These are phyloP conservation scores for Oryza officinalis DNA, from an alignment of 176 grass and related monocot genomes.

Conservation along the genomic window DNA sequence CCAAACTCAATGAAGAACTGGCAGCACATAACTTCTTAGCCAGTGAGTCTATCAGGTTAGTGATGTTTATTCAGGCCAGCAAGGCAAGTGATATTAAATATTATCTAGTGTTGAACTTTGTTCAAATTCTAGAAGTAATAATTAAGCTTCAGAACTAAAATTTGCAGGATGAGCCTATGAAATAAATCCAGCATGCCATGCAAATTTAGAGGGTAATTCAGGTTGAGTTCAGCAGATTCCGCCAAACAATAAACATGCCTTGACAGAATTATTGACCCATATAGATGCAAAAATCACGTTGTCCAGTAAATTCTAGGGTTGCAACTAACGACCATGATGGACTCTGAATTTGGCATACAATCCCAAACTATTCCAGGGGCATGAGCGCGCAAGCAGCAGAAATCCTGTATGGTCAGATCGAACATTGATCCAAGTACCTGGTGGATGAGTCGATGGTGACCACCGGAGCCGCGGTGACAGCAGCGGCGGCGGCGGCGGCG, in stretches of 20 bases:
- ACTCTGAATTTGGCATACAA: background rate
- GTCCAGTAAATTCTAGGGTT: conserved; percentile 16
- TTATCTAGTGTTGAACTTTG: background rate
- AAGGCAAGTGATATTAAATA: background rate
- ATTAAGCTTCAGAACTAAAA: background rate
- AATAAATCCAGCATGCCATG: background rate
- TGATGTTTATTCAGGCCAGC: background rate
- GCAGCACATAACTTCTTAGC: background rate
- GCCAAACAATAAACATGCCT: background rate
- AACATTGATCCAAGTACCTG: conserved; percentile 35
- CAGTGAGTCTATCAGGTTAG: background rate
- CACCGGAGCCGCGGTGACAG: conserved; percentile 20
- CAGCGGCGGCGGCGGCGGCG: background rate
- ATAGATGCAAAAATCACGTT: background rate
- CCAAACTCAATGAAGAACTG: background rate
- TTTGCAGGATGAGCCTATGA: background rate
- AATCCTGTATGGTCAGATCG: conserved; percentile 15
- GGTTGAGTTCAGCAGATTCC: background rate
- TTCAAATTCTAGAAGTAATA: background rate
- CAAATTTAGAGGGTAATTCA: background rate
- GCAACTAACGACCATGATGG: background rate
- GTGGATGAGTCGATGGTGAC: conserved; percentile 37
- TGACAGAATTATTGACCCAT: background rate
- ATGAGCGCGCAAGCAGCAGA: background rate
- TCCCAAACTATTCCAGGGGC: conserved; percentile 7